Evolutionary conservation across 2,329 filamentous ascomycete species (phyloP).

Genomic region (Colletotrichum incanum): DNA sequence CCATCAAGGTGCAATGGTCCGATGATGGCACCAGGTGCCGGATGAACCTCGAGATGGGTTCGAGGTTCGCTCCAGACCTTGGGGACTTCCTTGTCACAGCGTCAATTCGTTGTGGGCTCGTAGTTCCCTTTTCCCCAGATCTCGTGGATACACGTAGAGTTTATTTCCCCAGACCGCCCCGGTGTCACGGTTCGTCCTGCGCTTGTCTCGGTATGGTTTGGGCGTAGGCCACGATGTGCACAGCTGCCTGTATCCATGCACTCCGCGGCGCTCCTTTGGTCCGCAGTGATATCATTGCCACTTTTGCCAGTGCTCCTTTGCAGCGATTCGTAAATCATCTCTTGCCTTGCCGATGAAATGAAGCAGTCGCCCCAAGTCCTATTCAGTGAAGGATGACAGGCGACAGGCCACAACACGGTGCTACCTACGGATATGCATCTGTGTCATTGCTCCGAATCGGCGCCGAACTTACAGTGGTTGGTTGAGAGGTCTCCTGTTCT

Average conservation of each 20-base stretch:
- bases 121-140: constrained; percentile 29
- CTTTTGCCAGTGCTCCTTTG: not conserved
- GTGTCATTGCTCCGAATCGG: not conserved
- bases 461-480: not conserved
- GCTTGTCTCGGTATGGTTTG: not conserved
- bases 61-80: constrained; percentile 12
- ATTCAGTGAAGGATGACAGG: not conserved
- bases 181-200: not conserved
- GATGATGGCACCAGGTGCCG: constrained; percentile 31
- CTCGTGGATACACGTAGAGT: not conserved
- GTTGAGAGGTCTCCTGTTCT: constrained; percentile 1
- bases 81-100: constrained; percentile 6
- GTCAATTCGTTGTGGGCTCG: constrained; percentile 4
- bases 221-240: constrained; percentile 2
- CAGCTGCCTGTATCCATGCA: not conserved
- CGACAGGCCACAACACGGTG: not conserved
- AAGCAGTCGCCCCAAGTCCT: not conserved
- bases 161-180: constrained; percentile 35
- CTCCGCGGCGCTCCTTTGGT: constrained; percentile 6
- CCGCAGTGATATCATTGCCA: not conserved
- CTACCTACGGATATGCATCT: not conserved
- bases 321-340: not conserved
- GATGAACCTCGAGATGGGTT: constrained; percentile 20
- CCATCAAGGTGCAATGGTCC: constrained; percentile 11
- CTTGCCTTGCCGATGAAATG: not conserved